Base-by-base conservation (phyloP, 805 yeast species). In the Candida rishiriensis region DNA sequence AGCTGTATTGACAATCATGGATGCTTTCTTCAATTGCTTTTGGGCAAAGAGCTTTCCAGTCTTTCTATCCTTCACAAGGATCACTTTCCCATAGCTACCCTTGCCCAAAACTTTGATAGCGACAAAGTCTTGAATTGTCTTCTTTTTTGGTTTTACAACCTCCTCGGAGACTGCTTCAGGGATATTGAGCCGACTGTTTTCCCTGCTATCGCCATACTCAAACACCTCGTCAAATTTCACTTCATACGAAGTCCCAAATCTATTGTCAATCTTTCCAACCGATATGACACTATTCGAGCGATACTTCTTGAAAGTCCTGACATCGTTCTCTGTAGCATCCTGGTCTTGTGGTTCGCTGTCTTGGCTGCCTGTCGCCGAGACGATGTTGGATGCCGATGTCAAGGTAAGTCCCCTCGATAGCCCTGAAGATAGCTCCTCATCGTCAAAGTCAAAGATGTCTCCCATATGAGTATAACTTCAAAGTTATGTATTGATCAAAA, bases 71-170 rank as follows among this genome's bases (percentile, higher is more conserved):
- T 79, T 77, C 1, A 88, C 96, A 17, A 88, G 66, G 9, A 86
- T 66, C 3, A 88, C 97, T 59, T 86, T 88, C 3, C 97, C 96
- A 53, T 85, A 88, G 2, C 96, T 88, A 3, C 97, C 97, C 41
- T 81, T 76, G 0, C 97, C 97, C 6, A 88, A 68, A 0, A 88
- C 93, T 52, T 79, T 83, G 7, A 89, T 63, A 2, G 86, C 85
- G 53, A 76, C 80, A 55, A 89, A 88, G 57, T 88, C 95, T n/a
- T 57, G 53, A 18, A 65, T 57, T 0, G 41, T 57, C 39, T 54
- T 56, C 17, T 50, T 49, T 30, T 49, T 48, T 10, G 35, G 44
- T 39, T 8, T 30, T 17, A 30, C 10, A 15, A 21, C 41, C 35
- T 29, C 13, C 12, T 40, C 42, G 8, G 29, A 21, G 7, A 15